A percentile compares a stretch with the other conserved stretches of the same genome.
Evolutionary conservation across 306 rosid genomes (phyloP).

Genomic region (Senna tora): DNA sequence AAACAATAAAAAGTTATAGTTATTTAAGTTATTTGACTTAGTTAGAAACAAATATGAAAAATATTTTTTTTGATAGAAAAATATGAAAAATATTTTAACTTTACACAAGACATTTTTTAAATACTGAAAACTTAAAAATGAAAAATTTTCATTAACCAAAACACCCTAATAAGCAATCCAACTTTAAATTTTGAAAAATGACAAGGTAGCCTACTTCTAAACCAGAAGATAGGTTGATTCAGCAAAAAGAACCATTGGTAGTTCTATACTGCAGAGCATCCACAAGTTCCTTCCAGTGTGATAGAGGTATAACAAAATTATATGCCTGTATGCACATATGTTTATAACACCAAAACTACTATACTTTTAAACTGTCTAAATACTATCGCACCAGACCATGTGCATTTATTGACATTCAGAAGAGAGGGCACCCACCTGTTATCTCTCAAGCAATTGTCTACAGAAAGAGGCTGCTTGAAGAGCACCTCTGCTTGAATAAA

Average conservation of each 20-base stretch:
- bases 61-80: too few species aligned
- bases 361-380: background rate
- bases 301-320: background rate
- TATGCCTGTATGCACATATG: background rate
- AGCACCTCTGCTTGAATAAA: constrained; percentile 94
- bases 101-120: too few species aligned
- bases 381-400: constrained; percentile 11
- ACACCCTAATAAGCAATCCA: background rate
- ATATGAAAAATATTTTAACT: too few species aligned
- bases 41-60: too few species aligned
- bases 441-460: constrained; percentile 88
- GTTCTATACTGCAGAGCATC: background rate
- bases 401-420: constrained; percentile 14
- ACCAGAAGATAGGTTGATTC: constrained; percentile 6
- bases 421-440: constrained; percentile 59
- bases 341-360: constrained; percentile 22
- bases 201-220: background rate
- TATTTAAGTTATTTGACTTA: too few species aligned
- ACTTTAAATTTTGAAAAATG: background rate
- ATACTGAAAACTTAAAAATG: too few species aligned
- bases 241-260: background rate
- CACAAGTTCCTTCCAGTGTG: constrained; percentile 5
- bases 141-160: too few species aligned
- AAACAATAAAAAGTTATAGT: too few species aligned
- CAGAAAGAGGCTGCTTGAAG: constrained; percentile 71